These are phyloP conservation scores for Mortierella sp. DNA, from an alignment of 371 early-diverging fungal species.

Conservation along the genomic window DNA sequence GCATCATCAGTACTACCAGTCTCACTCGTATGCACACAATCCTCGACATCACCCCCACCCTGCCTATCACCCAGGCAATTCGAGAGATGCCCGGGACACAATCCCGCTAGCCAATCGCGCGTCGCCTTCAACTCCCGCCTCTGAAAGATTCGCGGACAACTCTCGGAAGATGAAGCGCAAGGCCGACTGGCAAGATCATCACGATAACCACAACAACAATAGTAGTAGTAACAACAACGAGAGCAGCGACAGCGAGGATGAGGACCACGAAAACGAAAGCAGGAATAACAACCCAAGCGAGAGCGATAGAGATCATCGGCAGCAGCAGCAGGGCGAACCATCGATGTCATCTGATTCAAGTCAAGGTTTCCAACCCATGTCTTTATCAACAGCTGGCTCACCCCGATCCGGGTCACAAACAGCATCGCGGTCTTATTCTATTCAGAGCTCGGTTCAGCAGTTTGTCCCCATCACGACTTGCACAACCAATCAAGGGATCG, in stretches of 20 bases:
- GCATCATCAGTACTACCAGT: conserved; percentile 39
- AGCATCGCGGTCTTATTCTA: background rate
- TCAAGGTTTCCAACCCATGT: conserved; percentile 7
- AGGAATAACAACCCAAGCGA: background rate
- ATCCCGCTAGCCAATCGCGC: conserved; percentile 22
- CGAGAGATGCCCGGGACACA: conserved; percentile 38
- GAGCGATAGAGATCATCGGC: background rate
- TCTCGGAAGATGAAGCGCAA: conserved; percentile 31
- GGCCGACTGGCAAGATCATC: conserved; percentile 38
- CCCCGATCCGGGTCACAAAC: background rate
- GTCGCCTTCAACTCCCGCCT: background rate
- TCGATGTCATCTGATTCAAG: background rate
- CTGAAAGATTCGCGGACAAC: background rate
- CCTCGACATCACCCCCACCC: conserved; percentile 30
- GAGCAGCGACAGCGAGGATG: background rate
- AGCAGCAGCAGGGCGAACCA: background rate
- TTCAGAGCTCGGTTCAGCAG: conserved; percentile 30
- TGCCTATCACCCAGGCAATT: conserved; percentile 18
- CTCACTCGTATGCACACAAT: conserved; percentile 45
- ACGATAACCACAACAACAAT: conserved; percentile 16
- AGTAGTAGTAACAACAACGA: background rate
- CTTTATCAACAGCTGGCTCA: background rate
- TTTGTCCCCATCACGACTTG: conserved; percentile 28
- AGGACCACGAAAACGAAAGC: background rate
- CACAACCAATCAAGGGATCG: background rate